Evolutionary conservation across 2,329 filamentous ascomycete species (phyloP).

Genomic region (Phialocephala sp.): DNA sequence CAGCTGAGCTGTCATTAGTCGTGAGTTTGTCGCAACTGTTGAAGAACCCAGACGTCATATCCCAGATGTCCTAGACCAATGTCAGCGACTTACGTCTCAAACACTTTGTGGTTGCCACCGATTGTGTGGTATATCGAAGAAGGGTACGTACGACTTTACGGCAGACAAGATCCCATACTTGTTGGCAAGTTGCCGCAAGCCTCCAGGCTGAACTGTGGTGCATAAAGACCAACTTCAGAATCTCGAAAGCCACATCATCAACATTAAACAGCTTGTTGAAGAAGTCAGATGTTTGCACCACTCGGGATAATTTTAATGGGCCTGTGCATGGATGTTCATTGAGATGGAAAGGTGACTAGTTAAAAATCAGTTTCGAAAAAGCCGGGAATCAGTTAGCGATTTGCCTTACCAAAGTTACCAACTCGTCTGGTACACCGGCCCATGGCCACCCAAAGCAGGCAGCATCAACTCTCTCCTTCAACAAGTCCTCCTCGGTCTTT

Average conservation of each 20-base stretch:
- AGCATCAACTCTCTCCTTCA: slow-evolving; percentile 23
- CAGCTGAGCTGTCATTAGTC: not conserved
- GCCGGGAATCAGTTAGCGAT: not conserved
- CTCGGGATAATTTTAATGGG: slow-evolving; percentile 14
- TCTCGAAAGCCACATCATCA: slow-evolving; percentile 15
- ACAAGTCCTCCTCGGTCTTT: slow-evolving; percentile 23
- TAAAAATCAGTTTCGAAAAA: not conserved
- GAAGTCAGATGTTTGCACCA: slow-evolving; percentile 11
- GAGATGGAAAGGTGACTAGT: slow-evolving; percentile 16
- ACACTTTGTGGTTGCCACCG: not conserved
- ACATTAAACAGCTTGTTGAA: slow-evolving; percentile 23
- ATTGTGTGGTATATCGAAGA: not conserved
- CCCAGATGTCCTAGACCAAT: slow-evolving; percentile 26
- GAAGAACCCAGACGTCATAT: slow-evolving; percentile 26
- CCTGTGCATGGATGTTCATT: slow-evolving; percentile 1
- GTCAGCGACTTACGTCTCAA: not conserved
- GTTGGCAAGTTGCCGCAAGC: slow-evolving; percentile 29
- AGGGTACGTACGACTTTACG: slow-evolving; percentile 19
- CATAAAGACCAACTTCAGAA: slow-evolving; percentile 23
- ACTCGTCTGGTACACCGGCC: slow-evolving; percentile 19
- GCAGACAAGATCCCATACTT: slow-evolving; percentile 15
- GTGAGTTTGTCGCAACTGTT: slow-evolving; percentile 28
- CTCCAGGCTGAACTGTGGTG: slow-evolving; percentile 27
- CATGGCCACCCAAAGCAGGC: slow-evolving; percentile 30
- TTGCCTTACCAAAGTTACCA: slow-evolving; percentile 19